These are phyloP conservation scores for Suhomyces maxii DNA, from an alignment of 1,139 yeast species.

Conservation along the genomic window DNA sequence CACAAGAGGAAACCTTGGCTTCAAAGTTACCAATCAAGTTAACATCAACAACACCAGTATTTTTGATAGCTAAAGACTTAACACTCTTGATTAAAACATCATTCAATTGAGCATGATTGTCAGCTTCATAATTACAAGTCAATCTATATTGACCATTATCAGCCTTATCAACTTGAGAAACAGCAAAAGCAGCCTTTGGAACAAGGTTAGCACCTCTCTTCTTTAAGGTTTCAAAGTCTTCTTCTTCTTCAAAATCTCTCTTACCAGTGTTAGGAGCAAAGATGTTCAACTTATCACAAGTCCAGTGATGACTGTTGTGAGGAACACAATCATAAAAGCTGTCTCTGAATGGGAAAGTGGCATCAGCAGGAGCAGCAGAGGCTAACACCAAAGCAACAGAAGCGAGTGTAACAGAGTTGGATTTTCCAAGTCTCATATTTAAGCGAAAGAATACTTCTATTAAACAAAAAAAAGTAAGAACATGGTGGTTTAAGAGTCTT, in stretches of 20 bases:
- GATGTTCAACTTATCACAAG: conserved; percentile 6
- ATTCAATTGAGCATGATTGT: conserved; percentile 19
- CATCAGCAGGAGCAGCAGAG: conserved; percentile 8
- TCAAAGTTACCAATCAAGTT: conserved; percentile 15
- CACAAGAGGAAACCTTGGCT: conserved; percentile 13
- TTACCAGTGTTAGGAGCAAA: conserved; percentile 6
- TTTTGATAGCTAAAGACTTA: conserved; percentile 16
- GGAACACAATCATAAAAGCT: conserved; percentile 9
- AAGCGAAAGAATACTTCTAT: conserved; percentile 4
- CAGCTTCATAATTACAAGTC: conserved; percentile 23
- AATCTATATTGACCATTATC: conserved; percentile 20
- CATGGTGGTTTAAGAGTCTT: neutral
- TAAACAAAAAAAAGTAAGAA: neutral
- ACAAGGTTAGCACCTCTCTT: conserved; percentile 21
- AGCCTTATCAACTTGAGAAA: conserved; percentile 21
- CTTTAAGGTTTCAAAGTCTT: conserved; percentile 26
- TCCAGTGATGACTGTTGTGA: conserved; percentile 2
- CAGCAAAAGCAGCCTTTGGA: conserved; percentile 25
- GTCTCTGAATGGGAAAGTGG: conserved; percentile 11
- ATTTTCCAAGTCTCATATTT: conserved; percentile 5
- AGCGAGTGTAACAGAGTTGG: conserved; percentile 7
- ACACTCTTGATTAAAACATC: conserved; percentile 15
- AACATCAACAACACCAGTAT: conserved; percentile 23
- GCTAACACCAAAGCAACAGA: conserved; percentile 11
- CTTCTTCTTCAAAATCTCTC: conserved; percentile 22